These are phyloP conservation scores for Orbilia blumenaviensis DNA, from an alignment of 2,329 filamentous ascomycete species.

Conservation along the genomic window DNA sequence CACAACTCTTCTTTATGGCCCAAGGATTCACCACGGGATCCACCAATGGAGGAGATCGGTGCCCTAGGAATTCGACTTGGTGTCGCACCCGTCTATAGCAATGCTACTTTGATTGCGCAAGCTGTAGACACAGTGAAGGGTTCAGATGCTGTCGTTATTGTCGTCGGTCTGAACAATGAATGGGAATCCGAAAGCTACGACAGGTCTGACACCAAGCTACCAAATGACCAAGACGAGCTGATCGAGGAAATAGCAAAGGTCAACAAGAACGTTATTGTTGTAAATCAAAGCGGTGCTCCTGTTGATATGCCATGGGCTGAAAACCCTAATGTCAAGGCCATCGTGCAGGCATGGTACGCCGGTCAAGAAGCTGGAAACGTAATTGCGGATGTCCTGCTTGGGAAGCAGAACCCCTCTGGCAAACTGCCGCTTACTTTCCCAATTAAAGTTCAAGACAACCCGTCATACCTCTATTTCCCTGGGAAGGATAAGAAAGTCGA, in stretches of 20 bases:
- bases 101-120: slow-evolving; percentile 17
- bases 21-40: slow-evolving; percentile 44
- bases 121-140: slow-evolving; percentile 71
- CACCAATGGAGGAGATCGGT: slow-evolving; percentile 61
- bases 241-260: slow-evolving; percentile 70
- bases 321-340: slow-evolving; percentile 69
- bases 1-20: slow-evolving; percentile 43
- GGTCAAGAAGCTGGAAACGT: slow-evolving; percentile 75
- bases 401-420: slow-evolving; percentile 72
- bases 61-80: slow-evolving; percentile 70
- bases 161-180: slow-evolving; percentile 75
- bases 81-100: slow-evolving; percentile 30
- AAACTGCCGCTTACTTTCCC: slow-evolving; percentile 78
- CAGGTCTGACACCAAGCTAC: slow-evolving; percentile 71
- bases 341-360: slow-evolving; percentile 74
- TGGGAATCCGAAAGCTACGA: slow-evolving; percentile 81
- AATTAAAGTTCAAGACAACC: slow-evolving; percentile 70
- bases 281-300: slow-evolving; percentile 71
- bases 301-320: slow-evolving; percentile 73
- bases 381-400: slow-evolving; percentile 73
- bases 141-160: slow-evolving; percentile 72
- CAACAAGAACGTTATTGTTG: slow-evolving; percentile 72
- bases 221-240: slow-evolving; percentile 67
- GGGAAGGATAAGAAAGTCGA: slow-evolving; percentile 73
- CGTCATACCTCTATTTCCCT: slow-evolving; percentile 77